Evolutionary conservation across 1,284 basidiomycete species (phyloP).

Genomic region (Ceratobasidium sp.): DNA sequence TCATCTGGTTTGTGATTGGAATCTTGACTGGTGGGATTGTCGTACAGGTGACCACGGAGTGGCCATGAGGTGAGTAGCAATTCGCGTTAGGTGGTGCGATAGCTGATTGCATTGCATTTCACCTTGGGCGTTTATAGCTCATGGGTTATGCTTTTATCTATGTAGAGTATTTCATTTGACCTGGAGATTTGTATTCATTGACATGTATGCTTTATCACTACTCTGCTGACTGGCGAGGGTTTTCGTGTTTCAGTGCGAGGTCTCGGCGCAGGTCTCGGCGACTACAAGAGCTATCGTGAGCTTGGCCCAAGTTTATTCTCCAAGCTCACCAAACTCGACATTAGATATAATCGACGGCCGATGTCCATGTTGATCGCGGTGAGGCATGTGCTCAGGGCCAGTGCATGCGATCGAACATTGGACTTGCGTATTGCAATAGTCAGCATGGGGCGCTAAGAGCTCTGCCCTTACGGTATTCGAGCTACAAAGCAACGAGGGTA

Average conservation of each 20-base stretch:
- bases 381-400: constrained; percentile 7
- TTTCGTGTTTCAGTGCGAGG: no score
- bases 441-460: no score
- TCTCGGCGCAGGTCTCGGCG: not conserved
- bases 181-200: constrained; percentile 14
- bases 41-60: constrained; percentile 47
- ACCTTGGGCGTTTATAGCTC: constrained; percentile 6
- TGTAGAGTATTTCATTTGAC: constrained; percentile 19
- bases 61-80: constrained; percentile 48
- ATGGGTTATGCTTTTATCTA: constrained; percentile 39
- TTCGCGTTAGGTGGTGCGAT: constrained; percentile 22
- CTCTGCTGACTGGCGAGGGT: not conserved
- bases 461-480: not conserved
- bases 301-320: no score
- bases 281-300: no score
- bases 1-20: constrained; percentile 55
- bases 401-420: no score
- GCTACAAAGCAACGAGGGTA: not conserved
- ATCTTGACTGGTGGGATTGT: constrained; percentile 54
- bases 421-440: no score
- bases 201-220: constrained; percentile 25
- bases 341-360: not conserved
- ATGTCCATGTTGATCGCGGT: not conserved
- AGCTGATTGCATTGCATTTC: constrained; percentile 20
- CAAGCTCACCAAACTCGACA: no score